A percentile compares a stretch with the other conserved stretches of the same genome.
Evolutionary conservation across 768 basidiomycete species (phyloP).

Genomic region (Xerocomellus amylosporus): DNA sequence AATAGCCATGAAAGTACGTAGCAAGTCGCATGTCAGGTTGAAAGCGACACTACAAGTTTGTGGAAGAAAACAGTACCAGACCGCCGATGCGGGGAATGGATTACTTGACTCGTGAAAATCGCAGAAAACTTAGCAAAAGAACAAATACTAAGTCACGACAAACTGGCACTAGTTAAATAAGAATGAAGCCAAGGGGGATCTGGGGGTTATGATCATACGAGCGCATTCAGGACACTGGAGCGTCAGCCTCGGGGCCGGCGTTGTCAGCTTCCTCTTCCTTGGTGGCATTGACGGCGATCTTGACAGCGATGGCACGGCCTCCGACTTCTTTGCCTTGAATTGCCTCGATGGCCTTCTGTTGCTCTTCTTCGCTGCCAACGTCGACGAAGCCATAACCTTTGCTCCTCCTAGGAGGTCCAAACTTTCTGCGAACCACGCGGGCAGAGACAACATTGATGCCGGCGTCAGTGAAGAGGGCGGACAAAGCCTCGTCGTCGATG

Average conservation of each 20-base stretch:
- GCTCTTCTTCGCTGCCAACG: constrained; percentile 83
- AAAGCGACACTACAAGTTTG: constrained; percentile 32
- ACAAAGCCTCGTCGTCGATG: constrained; percentile 81
- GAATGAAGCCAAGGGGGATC: constrained; percentile 26
- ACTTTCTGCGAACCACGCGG: constrained; percentile 83
- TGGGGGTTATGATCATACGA: constrained; percentile 15
- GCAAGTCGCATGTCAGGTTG: constrained; percentile 24
- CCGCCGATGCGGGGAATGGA: constrained; percentile 29
- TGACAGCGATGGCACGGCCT: constrained; percentile 86
- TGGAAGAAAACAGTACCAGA: constrained; percentile 47
- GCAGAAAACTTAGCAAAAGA: constrained; percentile 37
- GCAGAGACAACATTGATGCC: constrained; percentile 81
- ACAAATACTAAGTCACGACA: constrained; percentile 34
- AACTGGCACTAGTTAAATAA: constrained; percentile 29
- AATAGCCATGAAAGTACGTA: constrained; percentile 31
- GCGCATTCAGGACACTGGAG: constrained; percentile 26
- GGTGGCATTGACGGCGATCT: constrained; percentile 88
- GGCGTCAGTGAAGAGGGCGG: constrained; percentile 80
- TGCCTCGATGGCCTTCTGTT: constrained; percentile 85
- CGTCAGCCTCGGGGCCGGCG: constrained; percentile 32
- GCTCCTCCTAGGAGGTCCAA: constrained; percentile 81
- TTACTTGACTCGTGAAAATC: constrained; percentile 35
- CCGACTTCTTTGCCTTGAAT: constrained; percentile 86
- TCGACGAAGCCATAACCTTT: constrained; percentile 99
- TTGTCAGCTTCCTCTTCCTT: constrained; percentile 53